Evolutionary conservation across 176 grass and related monocot genomes (phyloP), one percentile per base, ranked within the genome.

Genomic region (Raddia guianensis): DNA sequence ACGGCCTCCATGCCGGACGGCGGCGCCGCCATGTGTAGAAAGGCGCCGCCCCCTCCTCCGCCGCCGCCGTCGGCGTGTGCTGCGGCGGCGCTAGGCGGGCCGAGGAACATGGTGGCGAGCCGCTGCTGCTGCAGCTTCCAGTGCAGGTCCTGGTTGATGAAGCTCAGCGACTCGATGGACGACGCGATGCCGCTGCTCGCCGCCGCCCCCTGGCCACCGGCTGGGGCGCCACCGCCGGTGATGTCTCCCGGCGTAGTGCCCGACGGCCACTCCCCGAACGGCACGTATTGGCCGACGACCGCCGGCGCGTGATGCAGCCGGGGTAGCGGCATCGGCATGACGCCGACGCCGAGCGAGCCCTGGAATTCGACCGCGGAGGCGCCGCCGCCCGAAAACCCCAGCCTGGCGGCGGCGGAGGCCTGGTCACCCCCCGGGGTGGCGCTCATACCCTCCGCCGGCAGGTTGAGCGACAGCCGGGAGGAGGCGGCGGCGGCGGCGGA

Each of bases 101-200:
- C 84, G 21, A 84, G 77, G 56, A 87, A 88, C 72, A 93, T 79
- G 84, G 88, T 89, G 33, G 90, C 88, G 35, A 99, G 81, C 60
- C 96, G 76, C 72, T 93, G 96, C 73, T 95, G 92, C 85, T 99
- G 96, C 9, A 99, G 92, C 82, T 93, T 95, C 88, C 93, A 93
- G 86, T 95, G 96, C 6, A 99, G 90, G 63, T 99, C 92, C 75
- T 95, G 96, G 86, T 95, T 99, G 80, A 99, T 99, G 86, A 94
- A 99, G 76, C 92, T 99, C 20, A 99, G 81, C 49, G 96, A 93
- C 75, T 99, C 96, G 73, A 99, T 99, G 32, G 96, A 95, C 16
- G 96, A 90, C 32, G 90, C 92, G 63, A 93, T 90, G 86, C 69
- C 86, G 75, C 89, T 88, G 77, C 69, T 83, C 48, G 80, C 52